Conservation (phyloP, 345 rosid genomes). For the Adansonia digitata region DNA sequence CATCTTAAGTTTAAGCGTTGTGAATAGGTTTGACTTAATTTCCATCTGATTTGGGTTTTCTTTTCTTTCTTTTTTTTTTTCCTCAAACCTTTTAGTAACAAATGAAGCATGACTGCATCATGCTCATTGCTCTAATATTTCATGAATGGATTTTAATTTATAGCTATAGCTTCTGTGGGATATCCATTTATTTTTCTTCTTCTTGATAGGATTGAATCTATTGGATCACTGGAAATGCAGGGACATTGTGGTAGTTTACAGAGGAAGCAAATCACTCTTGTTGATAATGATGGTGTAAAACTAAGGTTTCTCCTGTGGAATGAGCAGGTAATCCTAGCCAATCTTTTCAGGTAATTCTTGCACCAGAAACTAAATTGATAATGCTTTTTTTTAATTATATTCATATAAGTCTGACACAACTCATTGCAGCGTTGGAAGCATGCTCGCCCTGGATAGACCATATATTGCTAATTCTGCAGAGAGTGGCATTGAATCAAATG, state of each 20-base stretch:
- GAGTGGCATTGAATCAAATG: slow-evolving; percentile 46
- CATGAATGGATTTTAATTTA: neutral
- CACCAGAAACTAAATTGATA: slow-evolving; percentile 9
- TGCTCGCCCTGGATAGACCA: slow-evolving; percentile 87
- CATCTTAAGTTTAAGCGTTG: neutral
- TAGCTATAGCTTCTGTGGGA: neutral
- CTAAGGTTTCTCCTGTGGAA: slow-evolving; percentile 83
- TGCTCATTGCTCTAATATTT: neutral
- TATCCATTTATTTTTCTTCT: neutral
- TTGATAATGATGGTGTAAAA: slow-evolving; percentile 63
- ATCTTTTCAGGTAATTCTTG: slow-evolving; percentile 71
- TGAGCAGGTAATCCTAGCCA: slow-evolving; percentile 73
- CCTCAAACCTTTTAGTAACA: neutral
- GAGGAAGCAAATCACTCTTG: slow-evolving; percentile 61
- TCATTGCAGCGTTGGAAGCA: slow-evolving; percentile 67
- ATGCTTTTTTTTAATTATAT: neutral
- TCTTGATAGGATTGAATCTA: slow-evolving; percentile 70
- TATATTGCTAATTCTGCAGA: slow-evolving; percentile 58
- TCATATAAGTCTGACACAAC: neutral
- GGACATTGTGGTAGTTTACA: slow-evolving; percentile 44
- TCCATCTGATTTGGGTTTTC: neutral
- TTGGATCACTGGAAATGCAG: slow-evolving; percentile 61
- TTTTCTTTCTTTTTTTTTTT: neutral
- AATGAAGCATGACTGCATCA: neutral
- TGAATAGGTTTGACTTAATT: neutral